Percentiles rank a stretch among this genome's conserved stretches.
Evolutionary conservation across 495 filamentous ascomycete genomes (phyloP).

Genomic region (Pseudevernia furfuracea): DNA sequence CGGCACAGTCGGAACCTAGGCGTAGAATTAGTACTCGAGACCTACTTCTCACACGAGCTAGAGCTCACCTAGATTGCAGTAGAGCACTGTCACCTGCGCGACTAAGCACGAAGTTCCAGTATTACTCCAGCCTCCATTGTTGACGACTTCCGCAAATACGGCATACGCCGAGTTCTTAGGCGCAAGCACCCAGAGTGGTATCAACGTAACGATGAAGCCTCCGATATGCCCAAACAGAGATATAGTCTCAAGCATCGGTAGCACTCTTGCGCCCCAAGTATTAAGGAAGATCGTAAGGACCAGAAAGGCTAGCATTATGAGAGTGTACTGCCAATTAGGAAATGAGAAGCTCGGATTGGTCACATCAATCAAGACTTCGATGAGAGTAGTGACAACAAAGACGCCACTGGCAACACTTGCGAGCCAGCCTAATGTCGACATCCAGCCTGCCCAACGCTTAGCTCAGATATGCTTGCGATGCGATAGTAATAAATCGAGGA

Average conservation of each 20-base stretch:
- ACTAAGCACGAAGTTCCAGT: conserved; percentile 22
- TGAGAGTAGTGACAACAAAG: conserved; percentile 37
- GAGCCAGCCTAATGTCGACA: conserved; percentile 40
- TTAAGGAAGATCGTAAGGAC: conserved; percentile 29
- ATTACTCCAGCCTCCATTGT: conserved; percentile 29
- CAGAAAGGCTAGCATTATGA: conserved; percentile 34
- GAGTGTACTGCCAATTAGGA: conserved; percentile 32
- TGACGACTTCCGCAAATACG: conserved; percentile 26
- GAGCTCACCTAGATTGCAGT: conserved; percentile 12
- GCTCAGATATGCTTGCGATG: background rate
- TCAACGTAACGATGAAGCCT: conserved; percentile 16
- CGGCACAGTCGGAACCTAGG: conserved; percentile 19
- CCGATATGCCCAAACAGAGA: conserved; percentile 26
- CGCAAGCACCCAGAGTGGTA: conserved; percentile 27
- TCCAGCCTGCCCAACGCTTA: conserved; percentile 35
- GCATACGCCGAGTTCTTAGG: conserved; percentile 26
- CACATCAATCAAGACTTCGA: conserved; percentile 31
- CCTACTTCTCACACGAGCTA: conserved; percentile 17
- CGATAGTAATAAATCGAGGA: background rate
- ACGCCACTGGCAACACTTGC: conserved; percentile 34
- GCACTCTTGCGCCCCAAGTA: conserved; percentile 19
- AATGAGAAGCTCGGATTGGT: conserved; percentile 27
- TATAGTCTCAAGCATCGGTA: conserved; percentile 26
- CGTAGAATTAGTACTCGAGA: background rate
- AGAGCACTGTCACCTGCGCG: conserved; percentile 20